These are phyloP conservation scores for Candida khao-thaluensis DNA, from an alignment of 805 yeast genomes.

Conservation along the genomic window DNA sequence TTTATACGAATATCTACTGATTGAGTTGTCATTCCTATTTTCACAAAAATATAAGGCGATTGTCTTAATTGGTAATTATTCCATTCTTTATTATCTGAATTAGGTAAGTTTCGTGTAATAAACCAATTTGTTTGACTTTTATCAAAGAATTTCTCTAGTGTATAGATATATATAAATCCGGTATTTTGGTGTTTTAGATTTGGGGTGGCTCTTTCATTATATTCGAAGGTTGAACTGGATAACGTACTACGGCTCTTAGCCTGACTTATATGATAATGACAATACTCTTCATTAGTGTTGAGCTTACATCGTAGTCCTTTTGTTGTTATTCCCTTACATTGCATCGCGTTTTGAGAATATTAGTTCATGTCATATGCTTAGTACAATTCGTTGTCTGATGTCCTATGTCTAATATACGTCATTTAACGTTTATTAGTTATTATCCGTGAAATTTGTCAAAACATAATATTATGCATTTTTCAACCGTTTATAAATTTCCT, in stretches of 20 bases:
- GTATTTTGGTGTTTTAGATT: not conserved
- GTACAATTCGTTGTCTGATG: no score
- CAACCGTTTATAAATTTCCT: no score
- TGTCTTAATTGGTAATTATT: constrained; percentile 35
- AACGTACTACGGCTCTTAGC: no score
- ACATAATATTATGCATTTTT: no score
- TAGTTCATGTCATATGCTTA: no score
- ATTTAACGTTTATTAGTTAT: no score
- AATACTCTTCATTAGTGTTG: constrained; percentile 21
- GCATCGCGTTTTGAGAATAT: constrained; percentile 14
- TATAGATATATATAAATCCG: constrained; percentile 53
- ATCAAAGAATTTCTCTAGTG: constrained; percentile 39
- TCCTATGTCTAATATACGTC: no score
- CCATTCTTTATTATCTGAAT: constrained; percentile 26
- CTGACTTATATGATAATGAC: constrained; percentile 30
- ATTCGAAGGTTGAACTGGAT: not conserved
- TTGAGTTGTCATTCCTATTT: constrained; percentile 55
- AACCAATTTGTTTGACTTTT: constrained; percentile 26
- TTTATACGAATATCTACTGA: constrained; percentile 39
- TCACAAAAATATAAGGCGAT: constrained; percentile 41
- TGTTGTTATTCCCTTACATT: constrained; percentile 43
- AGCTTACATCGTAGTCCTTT: constrained; percentile 43
- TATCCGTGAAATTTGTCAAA: no score
- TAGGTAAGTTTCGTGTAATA: constrained; percentile 32
- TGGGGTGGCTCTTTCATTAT: not conserved